Conservation (phyloP, 192 early-diverging fungal genomes). For the Nowakowskiella sp. region DNA sequence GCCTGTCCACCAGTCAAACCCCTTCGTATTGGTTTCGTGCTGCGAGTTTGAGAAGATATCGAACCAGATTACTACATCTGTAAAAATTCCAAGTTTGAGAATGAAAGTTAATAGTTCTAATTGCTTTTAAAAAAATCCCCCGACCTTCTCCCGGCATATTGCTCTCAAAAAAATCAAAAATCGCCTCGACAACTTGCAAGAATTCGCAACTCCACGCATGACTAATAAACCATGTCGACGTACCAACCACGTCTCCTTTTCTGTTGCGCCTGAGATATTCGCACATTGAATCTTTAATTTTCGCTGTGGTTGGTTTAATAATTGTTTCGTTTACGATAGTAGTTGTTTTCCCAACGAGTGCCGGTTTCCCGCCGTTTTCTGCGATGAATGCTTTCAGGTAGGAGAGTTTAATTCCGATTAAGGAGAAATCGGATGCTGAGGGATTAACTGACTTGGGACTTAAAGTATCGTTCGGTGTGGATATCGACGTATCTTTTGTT, state of each 20-base stretch:
- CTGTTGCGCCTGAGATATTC: not conserved
- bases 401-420: not conserved
- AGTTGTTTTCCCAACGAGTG: not conserved
- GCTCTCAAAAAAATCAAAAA: not conserved
- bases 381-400: not conserved
- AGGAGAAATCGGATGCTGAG: too few relatives aligned
- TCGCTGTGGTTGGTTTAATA: not conserved
- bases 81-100: too few relatives aligned
- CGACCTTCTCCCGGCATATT: not conserved
- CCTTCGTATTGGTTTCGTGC: not conserved
- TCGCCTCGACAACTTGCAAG: not conserved
- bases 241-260: not conserved
- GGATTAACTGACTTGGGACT: too few relatives aligned
- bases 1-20: slow-evolving; percentile 13
- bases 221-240: not conserved
- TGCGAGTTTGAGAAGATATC: slow-evolving; percentile 13
- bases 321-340: not conserved
- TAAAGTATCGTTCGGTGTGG: too few relatives aligned
- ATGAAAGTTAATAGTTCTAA: too few relatives aligned
- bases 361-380: not conserved
- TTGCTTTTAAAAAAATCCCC: too few relatives aligned
- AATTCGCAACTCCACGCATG: not conserved
- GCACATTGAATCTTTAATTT: too few relatives aligned
- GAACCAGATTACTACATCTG: slow-evolving; percentile 14
- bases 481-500: too few relatives aligned